A percentile compares a stretch with the other conserved stretches of the same genome.
Conservation (phyloP, 1,284 basidiomycete species). For the Apiotrichum gamsii region DNA sequence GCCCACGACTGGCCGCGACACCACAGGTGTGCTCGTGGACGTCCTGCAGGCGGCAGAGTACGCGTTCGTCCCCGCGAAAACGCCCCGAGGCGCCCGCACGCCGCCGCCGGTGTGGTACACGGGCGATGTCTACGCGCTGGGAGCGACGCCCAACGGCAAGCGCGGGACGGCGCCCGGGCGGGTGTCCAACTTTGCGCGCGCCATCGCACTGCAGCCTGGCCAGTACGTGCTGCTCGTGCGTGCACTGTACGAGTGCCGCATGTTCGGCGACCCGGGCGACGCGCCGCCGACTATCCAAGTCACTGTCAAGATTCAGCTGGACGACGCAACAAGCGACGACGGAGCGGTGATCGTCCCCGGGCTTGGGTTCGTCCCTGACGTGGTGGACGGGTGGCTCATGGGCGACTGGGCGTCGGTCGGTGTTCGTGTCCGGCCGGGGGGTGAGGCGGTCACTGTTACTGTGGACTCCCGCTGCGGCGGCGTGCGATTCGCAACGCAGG, state of each 20-base stretch:
- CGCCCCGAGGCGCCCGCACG: not conserved
- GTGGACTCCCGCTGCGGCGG: slow-evolving; percentile 1
- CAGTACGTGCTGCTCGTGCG: slow-evolving; percentile 33
- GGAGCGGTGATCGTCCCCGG: slow-evolving; percentile 1
- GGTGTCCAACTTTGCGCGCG: slow-evolving; percentile 29
- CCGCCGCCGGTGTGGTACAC: slow-evolving; percentile 30
- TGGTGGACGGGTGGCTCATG: slow-evolving; percentile 32
- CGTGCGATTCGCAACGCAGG: not conserved
- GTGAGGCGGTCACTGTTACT: not conserved
- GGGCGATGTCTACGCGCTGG: slow-evolving; percentile 43
- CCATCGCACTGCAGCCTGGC: slow-evolving; percentile 25
- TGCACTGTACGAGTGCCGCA: slow-evolving; percentile 40
- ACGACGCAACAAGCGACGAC: slow-evolving; percentile 5
- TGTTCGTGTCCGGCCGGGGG: slow-evolving; percentile 11
- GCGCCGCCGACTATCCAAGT: slow-evolving; percentile 27
- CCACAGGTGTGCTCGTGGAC: slow-evolving; percentile 28
- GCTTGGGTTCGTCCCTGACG: slow-evolving; percentile 23
- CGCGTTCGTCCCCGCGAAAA: slow-evolving; percentile 30
- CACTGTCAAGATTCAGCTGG: slow-evolving; percentile 18
- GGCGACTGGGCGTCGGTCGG: slow-evolving; percentile 29
- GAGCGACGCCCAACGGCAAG: slow-evolving; percentile 13
- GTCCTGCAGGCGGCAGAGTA: slow-evolving; percentile 37
- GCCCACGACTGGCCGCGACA: not conserved
- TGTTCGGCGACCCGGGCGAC: slow-evolving; percentile 42
- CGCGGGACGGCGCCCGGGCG: not conserved